A percentile compares a stretch with the other conserved stretches of the same genome.
Conservation (phyloP, 2,329 filamentous ascomycete species). For the Xylaria multiplex region DNA sequence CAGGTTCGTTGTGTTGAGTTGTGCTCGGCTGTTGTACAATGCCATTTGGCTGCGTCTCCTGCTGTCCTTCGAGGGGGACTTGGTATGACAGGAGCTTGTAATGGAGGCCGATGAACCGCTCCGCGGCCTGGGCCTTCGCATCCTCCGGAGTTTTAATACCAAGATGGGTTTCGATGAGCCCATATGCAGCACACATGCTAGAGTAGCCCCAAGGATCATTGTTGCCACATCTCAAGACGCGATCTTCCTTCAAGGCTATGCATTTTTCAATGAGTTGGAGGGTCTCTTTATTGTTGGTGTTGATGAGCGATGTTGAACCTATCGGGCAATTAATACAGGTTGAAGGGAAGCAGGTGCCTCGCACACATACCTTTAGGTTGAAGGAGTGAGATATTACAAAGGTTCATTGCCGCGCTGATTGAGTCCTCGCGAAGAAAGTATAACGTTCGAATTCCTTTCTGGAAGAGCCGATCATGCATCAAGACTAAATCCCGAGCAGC, state of each 20-base stretch:
- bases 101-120: constrained; percentile 68
- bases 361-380: constrained; percentile 58
- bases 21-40: constrained; percentile 40
- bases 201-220: constrained; percentile 73
- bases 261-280: constrained; percentile 70
- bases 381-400: constrained; percentile 69
- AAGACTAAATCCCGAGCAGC: constrained; percentile 69
- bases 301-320: constrained; percentile 69
- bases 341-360: background rate
- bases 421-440: constrained; percentile 70
- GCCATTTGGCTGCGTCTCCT: constrained; percentile 41
- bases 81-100: constrained; percentile 67
- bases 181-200: constrained; percentile 70
- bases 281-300: constrained; percentile 69
- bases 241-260: constrained; percentile 69
- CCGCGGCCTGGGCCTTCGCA: constrained; percentile 68
- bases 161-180: constrained; percentile 68
- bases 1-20: constrained; percentile 40
- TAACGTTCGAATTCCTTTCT: constrained; percentile 67
- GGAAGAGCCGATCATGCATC: constrained; percentile 68
- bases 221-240: constrained; percentile 69
- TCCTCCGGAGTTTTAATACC: constrained; percentile 65
- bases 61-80: constrained; percentile 55
- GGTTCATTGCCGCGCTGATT: constrained; percentile 68
- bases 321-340: constrained; percentile 31